Conservation (phyloP, 2,329 filamentous ascomycete species). For the Exophiala bonariae region DNA sequence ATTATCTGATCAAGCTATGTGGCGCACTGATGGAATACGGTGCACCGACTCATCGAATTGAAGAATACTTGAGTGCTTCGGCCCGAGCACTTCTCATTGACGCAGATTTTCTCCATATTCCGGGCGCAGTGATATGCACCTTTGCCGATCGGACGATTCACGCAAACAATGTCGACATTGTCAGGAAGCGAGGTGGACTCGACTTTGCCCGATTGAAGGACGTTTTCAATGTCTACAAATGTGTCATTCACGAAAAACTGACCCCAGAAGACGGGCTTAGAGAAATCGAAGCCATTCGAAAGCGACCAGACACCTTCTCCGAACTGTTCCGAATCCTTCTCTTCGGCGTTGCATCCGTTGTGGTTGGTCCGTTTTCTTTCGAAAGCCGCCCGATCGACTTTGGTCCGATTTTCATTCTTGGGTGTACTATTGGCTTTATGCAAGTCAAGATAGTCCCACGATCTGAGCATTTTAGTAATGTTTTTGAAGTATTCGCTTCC, state of each 20-base stretch:
- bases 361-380: constrained; percentile 79
- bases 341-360: constrained; percentile 73
- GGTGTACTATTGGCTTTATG: constrained; percentile 70
- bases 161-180: constrained; percentile 12
- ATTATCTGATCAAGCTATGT: constrained; percentile 14
- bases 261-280: constrained; percentile 45
- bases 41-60: constrained; percentile 16
- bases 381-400: constrained; percentile 73
- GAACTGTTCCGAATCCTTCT: constrained; percentile 58
- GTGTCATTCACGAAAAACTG: constrained; percentile 47
- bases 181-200: constrained; percentile 30
- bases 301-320: constrained; percentile 55
- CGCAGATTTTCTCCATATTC: constrained; percentile 15
- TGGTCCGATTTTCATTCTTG: constrained; percentile 73
- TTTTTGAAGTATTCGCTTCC: constrained; percentile 64
- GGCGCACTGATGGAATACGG: constrained; percentile 12
- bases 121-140: constrained; percentile 18
- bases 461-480: constrained; percentile 66
- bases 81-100: constrained; percentile 10
- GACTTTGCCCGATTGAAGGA: constrained; percentile 44
- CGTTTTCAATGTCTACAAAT: constrained; percentile 48
- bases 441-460: constrained; percentile 73
- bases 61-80: constrained; percentile 9
- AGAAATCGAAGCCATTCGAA: constrained; percentile 53
- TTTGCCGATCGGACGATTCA: constrained; percentile 14